Evolutionary conservation across 495 filamentous ascomycete species (phyloP), one percentile per base, ranked within the genome.

Genomic region (Evernia prunastri): DNA sequence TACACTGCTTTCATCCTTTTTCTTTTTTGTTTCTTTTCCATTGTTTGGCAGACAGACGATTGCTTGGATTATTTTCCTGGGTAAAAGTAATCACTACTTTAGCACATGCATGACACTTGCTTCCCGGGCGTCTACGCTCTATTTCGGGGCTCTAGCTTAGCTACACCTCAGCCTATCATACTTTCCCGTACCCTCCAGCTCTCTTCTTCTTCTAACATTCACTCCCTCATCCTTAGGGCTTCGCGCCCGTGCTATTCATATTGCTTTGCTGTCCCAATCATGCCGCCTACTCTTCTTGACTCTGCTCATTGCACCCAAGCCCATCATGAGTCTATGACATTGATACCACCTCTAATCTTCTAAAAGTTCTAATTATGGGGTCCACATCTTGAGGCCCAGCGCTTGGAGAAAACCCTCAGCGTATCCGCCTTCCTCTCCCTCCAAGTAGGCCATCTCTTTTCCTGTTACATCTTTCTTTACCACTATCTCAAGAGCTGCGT

Each of bases 181-280:
- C 29, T 15, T 33, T 53, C 6, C 51, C 47, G 4, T 33, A 33
- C 15, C 29, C 51, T 43, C 51, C 23, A n/a, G n/a, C n/a, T n/a
- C n/a, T n/a, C n/a, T n/a, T n/a, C n/a, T n/a, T 25, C 45, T 4
- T 25, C n/a, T 49, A 15, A n/a, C n/a, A n/a, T n/a, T 27, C 23
- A 25, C 45, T 49, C 40, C 8, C 18, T 49, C 43, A 18, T 27
- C 20, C 47, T 43, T 35, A 56, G 23, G 35, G 42, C 54, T 49
- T 69, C 66, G 51, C 53, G 49, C 53, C 59, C 63, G 35, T 51
- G 25, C 35, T 60, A 56, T 59, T 63, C 20, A 49, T 23, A n/a
- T 7, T 53, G 51, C 31, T 12, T 20, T 59, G 35, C 35, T 49
- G 27, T 51, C 33, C 42, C 60, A n/a, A n/a, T 15, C 45, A 29